Percentiles rank a stretch among this genome's conserved stretches.
Evolutionary conservation across 768 basidiomycete genomes (phyloP).

Genomic region (Saitozyma podzolica): DNA sequence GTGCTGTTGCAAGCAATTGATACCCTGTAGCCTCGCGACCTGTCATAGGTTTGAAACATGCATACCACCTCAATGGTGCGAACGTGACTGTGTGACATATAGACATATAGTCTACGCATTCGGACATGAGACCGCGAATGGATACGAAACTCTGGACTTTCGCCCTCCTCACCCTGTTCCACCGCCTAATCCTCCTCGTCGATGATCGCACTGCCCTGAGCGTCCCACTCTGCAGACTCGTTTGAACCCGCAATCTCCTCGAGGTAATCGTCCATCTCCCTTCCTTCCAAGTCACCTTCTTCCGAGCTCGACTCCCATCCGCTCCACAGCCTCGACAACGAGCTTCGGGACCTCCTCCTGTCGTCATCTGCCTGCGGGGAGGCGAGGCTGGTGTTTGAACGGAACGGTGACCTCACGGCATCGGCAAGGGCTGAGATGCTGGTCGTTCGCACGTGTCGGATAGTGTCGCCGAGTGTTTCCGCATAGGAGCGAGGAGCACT

Average conservation of each 20-base stretch:
- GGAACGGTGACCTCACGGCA: slow-evolving; percentile 26
- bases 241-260: slow-evolving; percentile 1
- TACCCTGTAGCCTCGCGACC: too few relatives aligned
- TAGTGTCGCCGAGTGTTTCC: slow-evolving; percentile 23
- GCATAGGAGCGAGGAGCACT: slow-evolving; percentile 3
- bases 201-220: slow-evolving; percentile 5
- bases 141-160: background rate
- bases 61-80: too few relatives aligned
- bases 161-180: slow-evolving; percentile 4
- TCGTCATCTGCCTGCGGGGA: background rate
- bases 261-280: background rate
- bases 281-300: slow-evolving; percentile 8
- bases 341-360: background rate
- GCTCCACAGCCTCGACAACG: slow-evolving; percentile 23
- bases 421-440: slow-evolving; percentile 13
- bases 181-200: slow-evolving; percentile 11
- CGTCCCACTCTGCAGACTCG: slow-evolving; percentile 10
- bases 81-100: too few relatives aligned
- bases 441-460: slow-evolving; percentile 35
- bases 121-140: too few relatives aligned
- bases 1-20: too few relatives aligned
- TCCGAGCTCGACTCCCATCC: slow-evolving; percentile 17
- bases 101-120: too few relatives aligned
- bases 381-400: slow-evolving; percentile 12
- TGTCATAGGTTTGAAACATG: too few relatives aligned